phyloP scores from a whole-genome alignment of 805 yeast genomes.

The Ogataea glucozyma region DNA sequence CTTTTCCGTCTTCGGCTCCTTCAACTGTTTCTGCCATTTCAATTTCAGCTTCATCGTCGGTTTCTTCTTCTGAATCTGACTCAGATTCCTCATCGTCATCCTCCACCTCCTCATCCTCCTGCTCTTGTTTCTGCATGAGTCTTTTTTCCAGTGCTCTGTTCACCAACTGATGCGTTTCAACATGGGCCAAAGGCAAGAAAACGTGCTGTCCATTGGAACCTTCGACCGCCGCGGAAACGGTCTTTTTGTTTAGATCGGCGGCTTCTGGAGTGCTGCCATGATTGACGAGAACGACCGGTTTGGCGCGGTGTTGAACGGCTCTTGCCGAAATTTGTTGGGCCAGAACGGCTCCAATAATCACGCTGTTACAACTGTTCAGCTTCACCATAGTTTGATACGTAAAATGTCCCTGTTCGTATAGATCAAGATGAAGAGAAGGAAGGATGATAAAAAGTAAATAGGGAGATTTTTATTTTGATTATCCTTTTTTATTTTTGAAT shows the following conservation, averaged over 20 bases:
- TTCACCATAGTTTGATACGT: background rate
- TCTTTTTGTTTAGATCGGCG: background rate
- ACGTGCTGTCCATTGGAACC: slow-evolving; percentile 8
- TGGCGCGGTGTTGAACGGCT: slow-evolving; percentile 14
- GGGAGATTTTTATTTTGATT: too few species aligned
- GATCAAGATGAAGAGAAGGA: background rate
- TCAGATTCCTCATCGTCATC: slow-evolving; percentile 9
- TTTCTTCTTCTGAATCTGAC: slow-evolving; percentile 5
- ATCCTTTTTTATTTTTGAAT: slow-evolving; percentile 1
- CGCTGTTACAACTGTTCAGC: background rate
- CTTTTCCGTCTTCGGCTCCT: slow-evolving; percentile 3
- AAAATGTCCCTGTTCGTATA: slow-evolving; percentile 2
- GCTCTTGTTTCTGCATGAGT: slow-evolving; percentile 6
- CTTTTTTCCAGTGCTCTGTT: slow-evolving; percentile 1
- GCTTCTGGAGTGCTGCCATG: background rate
- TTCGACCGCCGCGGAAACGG: slow-evolving; percentile 1
- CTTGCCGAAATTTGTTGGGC: slow-evolving; percentile 9
- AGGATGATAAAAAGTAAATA: background rate
- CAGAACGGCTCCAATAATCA: slow-evolving; percentile 3
- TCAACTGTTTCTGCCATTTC: background rate
- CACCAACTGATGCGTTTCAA: slow-evolving; percentile 3
- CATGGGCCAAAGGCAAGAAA: slow-evolving; percentile 5
- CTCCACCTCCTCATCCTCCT: slow-evolving; percentile 8
- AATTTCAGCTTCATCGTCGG: slow-evolving; percentile 8
- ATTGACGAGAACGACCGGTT: slow-evolving; percentile 2